Evolutionary conservation across 2,329 filamentous ascomycete genomes (phyloP).

Genomic region (Allantophomopsis lycopodina): DNA sequence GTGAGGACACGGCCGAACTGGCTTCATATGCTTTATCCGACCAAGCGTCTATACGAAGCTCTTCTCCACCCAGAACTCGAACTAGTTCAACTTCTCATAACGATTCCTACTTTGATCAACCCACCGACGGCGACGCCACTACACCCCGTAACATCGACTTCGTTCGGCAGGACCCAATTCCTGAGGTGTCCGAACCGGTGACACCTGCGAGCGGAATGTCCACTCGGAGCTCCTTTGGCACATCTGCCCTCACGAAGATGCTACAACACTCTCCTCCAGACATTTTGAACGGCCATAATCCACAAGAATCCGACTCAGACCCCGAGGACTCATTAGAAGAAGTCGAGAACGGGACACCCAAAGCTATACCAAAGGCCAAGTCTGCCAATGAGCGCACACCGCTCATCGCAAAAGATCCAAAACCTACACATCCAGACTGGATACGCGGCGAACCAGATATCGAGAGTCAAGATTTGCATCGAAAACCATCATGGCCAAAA

Average conservation of each 20-base stretch:
- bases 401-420: conserved; percentile 10
- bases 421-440: conserved; percentile 12
- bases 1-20: conserved; percentile 77
- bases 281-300: not conserved
- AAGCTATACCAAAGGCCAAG: conserved; percentile 5
- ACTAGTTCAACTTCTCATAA: conserved; percentile 10
- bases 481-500: conserved; percentile 13
- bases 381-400: conserved; percentile 15
- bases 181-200: conserved; percentile 45
- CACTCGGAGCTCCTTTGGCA: conserved; percentile 17
- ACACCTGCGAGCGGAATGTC: conserved; percentile 28
- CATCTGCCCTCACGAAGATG: conserved; percentile 35
- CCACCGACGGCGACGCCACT: conserved; percentile 9
- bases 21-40: conserved; percentile 70
- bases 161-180: conserved; percentile 33
- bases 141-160: conserved; percentile 10
- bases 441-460: conserved; percentile 16
- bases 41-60: conserved; percentile 22
- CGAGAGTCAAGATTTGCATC: conserved; percentile 11
- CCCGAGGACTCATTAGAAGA: not conserved
- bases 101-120: conserved; percentile 13
- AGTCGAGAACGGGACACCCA: not conserved
- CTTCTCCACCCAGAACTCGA: conserved; percentile 8
- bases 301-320: conserved; percentile 2
- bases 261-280: conserved; percentile 23